Evolutionary conservation across 331 rosid genomes (phyloP).

Genomic region (Dryas integrifolia): DNA sequence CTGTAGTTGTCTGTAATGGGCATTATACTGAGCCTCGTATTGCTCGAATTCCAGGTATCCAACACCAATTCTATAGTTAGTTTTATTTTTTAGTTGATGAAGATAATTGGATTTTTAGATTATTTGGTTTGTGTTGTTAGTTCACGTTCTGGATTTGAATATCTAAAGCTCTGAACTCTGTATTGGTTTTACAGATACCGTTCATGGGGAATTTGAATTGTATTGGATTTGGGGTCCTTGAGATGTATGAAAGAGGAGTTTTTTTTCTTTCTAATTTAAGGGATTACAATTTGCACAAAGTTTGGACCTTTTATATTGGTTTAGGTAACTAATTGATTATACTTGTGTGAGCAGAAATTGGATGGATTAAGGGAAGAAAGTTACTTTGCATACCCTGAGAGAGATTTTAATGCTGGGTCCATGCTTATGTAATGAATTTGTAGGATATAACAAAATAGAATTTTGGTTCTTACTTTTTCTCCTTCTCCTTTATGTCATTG

Average conservation of each 20-base stretch:
- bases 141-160: neutral
- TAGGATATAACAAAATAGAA: neutral
- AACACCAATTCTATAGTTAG: neutral
- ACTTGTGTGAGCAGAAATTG: neutral
- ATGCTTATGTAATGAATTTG: neutral
- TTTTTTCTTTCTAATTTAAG: neutral
- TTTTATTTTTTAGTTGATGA: neutral
- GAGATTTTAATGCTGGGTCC: neutral
- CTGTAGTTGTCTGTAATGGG: slow-evolving; percentile 75
- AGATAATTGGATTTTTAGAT: neutral
- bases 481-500: neutral
- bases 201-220: neutral
- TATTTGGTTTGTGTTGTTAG: neutral
- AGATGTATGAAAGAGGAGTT: too few species aligned
- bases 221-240: neutral
- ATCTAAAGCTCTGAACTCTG: neutral
- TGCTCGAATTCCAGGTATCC: slow-evolving; percentile 55
- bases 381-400: neutral
- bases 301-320: neutral
- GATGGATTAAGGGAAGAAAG: neutral
- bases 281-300: neutral
- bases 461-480: neutral
- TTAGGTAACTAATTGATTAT: neutral
- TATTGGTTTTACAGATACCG: neutral
- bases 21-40: slow-evolving; percentile 59